phyloP scores from a whole-genome alignment of 805 yeast genomes.

The Wickerhamomyces bovis region DNA sequence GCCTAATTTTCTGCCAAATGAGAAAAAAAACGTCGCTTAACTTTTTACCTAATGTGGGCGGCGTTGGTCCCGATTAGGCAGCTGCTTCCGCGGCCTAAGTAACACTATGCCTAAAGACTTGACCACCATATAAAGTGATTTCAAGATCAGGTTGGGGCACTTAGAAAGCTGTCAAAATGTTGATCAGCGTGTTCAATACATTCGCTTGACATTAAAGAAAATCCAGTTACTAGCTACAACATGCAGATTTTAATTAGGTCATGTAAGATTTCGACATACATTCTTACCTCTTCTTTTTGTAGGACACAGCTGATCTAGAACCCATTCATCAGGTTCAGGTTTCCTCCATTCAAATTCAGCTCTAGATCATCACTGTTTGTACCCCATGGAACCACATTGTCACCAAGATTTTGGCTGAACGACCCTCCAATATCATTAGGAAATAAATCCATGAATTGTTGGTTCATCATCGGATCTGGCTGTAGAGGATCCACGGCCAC shows the following conservation, averaged over 20 bases:
- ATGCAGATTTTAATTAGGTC: background rate
- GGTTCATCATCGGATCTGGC: slow-evolving; percentile 17
- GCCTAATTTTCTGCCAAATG: too few relatives aligned
- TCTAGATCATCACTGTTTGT: slow-evolving; percentile 7
- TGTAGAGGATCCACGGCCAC: slow-evolving; percentile 23
- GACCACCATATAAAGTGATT: too few relatives aligned
- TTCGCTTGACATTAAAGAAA: too few relatives aligned
- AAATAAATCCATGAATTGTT: slow-evolving; percentile 20
- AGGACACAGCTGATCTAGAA: background rate
- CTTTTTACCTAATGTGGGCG: background rate
- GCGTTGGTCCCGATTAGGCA: background rate
- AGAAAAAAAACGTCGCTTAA: too few relatives aligned
- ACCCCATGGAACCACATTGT: background rate
- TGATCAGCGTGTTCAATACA: too few relatives aligned
- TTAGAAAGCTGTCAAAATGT: too few relatives aligned
- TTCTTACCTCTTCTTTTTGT: too few relatives aligned
- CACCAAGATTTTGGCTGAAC: background rate
- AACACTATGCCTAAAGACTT: too few relatives aligned
- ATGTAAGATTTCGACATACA: too few relatives aligned
- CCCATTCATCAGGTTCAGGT: slow-evolving; percentile 13
- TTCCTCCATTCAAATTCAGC: slow-evolving; percentile 3
- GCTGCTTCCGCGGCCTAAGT: background rate
- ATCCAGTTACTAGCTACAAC: too few relatives aligned
- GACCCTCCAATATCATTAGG: slow-evolving; percentile 11
- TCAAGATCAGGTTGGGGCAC: too few relatives aligned